Base-by-base conservation (phyloP, 2,329 filamentous ascomycete genomes). In the Colletotrichum chlorophyti region DNA sequence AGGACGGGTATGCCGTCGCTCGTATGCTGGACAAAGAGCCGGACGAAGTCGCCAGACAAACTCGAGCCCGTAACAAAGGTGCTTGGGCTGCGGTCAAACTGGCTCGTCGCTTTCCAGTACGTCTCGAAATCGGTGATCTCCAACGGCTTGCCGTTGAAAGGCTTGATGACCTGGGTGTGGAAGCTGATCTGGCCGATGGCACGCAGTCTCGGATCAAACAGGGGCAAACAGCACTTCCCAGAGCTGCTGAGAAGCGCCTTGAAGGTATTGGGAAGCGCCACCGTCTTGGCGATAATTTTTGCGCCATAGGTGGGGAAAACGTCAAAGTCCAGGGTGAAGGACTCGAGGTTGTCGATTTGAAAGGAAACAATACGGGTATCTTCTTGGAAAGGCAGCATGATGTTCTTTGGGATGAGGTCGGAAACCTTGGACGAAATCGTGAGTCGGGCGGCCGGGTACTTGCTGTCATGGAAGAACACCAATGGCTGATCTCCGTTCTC, bases 111-210 rank as follows among this genome's bases (percentile, higher is more conserved):
- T 74, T 98, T 99, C 95, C 95, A 99, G 74, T 99, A 99, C 0
- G 95, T 98, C 63, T 96, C 95, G 67, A 98, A 99, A 69, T 98
- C 93, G 1, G 95, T 96, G 60, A 99, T 97, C 73, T 99, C 95
- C 19, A 99, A 80, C 4, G 95, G 93, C 60, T 93, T 90, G 7
- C 95, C 94, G 62, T 88, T 87, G 76, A 98, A 99, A 0, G 95
- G 95, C 69, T 97, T 97, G 72, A 99, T 96, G 23, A 98, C 92
- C 70, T 98, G 93, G 53, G 92, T 96, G 64, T 91, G 91, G 79
- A 99, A 99, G 63, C 87, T 92, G 65, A 98, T 91, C 68, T 96
- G 91, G 6, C 95, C 95, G 68, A 99, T 97, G 8, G 93, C 91
- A 41, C 94, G 87, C 45, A 98, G 82, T 19, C 95, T 86, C 5